These are phyloP conservation scores for Paraurostyla sp. DNA, from an alignment of 73 alveolate species.

Conservation along the genomic window DNA sequence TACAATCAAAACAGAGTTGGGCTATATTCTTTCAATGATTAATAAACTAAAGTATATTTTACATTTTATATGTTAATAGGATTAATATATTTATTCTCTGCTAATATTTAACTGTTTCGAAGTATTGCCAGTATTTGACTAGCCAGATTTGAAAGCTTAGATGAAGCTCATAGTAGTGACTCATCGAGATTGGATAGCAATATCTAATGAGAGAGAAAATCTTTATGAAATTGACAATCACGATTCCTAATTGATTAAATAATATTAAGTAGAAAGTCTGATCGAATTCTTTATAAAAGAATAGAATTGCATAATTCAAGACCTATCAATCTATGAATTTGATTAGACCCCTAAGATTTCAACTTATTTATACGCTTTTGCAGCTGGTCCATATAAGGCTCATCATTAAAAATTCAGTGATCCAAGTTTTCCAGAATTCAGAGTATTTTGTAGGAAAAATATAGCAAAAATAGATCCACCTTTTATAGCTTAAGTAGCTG, in stretches of 20 bases:
- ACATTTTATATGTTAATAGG: neutral
- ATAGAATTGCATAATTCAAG: conserved; percentile 23
- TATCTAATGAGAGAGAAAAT: conserved; percentile 80
- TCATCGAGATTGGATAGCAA: conserved; percentile 93
- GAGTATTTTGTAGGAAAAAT: conserved; percentile 79
- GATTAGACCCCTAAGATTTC: conserved; percentile 80
- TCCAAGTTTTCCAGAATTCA: conserved; percentile 71
- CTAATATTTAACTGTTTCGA: conserved; percentile 48
- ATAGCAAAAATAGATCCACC: conserved; percentile 77
- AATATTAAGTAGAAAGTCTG: neutral
- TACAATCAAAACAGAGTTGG: neutral
- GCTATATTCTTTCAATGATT: neutral
- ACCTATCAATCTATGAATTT: conserved; percentile 61
- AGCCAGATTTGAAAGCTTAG: conserved; percentile 74
- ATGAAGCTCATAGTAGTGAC: conserved; percentile 83
- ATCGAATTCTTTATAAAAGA: neutral
- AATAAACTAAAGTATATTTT: too few relatives aligned
- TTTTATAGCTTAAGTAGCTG: conserved; percentile 31
- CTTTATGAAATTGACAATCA: too few relatives aligned
- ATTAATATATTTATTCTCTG: conserved; percentile 54
- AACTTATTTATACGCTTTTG: conserved; percentile 78
- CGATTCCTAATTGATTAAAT: neutral
- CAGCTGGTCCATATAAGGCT: conserved; percentile 79
- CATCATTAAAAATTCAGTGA: conserved; percentile 27
- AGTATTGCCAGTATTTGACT: conserved; percentile 73